A percentile compares a stretch with the other conserved stretches of the same genome.
Conservation (phyloP, 768 basidiomycete genomes). For the Collybia sordida region DNA sequence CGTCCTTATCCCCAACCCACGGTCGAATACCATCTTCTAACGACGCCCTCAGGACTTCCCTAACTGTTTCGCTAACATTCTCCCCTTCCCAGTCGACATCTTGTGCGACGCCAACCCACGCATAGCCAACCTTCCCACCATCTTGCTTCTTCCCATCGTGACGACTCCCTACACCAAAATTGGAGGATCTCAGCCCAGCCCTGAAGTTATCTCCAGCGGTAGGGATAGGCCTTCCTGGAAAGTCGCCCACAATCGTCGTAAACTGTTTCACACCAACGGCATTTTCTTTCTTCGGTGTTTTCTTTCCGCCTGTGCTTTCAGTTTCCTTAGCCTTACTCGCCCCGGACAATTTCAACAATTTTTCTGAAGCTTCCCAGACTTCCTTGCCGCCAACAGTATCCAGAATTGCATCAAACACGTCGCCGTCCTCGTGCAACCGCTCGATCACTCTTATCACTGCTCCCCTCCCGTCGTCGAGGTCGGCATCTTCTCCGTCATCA, state of each 20-base stretch:
- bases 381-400: conserved; percentile 82
- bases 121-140: conserved; percentile 59
- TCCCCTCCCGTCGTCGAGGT: conserved; percentile 39
- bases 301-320: conserved; percentile 8
- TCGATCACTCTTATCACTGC: conserved; percentile 52
- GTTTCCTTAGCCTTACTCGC: conserved; percentile 17
- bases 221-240: conserved; percentile 61
- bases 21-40: conserved; percentile 43
- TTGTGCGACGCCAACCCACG: conserved; percentile 78
- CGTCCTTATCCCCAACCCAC: conserved; percentile 37
- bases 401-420: conserved; percentile 75
- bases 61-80: conserved; percentile 57
- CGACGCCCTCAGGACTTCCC: conserved; percentile 39
- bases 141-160: conserved; percentile 23
- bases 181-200: conserved; percentile 66
- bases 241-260: conserved; percentile 79
- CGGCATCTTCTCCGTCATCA: conserved; percentile 46
- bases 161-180: conserved; percentile 23
- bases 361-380: conserved; percentile 73
- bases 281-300: conserved; percentile 22
- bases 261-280: conserved; percentile 51
- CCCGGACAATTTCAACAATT: conserved; percentile 46
- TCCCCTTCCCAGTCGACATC: conserved; percentile 85
- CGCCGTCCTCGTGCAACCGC: conserved; percentile 49
- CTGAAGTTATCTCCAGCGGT: conserved; percentile 72